Evolutionary conservation across 192 early-diverging fungal species (phyloP), one percentile per base, ranked within the genome.

Genomic region (Paraglomus occultum): DNA sequence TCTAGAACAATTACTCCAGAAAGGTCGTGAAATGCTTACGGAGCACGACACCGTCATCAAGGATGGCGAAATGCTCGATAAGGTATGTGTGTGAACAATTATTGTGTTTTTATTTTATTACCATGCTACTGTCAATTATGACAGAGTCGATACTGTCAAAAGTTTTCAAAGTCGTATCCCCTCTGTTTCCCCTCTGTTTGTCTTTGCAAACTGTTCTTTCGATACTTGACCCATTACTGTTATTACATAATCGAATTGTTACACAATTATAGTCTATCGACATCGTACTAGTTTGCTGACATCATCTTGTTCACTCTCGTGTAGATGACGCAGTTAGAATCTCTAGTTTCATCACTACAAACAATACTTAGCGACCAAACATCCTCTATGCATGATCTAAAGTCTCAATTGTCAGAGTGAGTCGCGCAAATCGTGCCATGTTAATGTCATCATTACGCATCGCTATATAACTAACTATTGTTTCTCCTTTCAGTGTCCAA

Each of bases 301-400:
- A 31, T 31, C 31, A 31, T 31, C 31, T 31, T 31, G 31, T 17
- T 18, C 18, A 3, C 15, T 47, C 15, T 42, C 23, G n/a, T 49
- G 17, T 72, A 80, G 78, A 48, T 80, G 66, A 72, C 66, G 18
- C 78, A 76, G 23, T 67, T 80, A 12, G 74, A 76, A 61, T 46
- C 70, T 7, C 57, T 80, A 4, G 67, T 76, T 61, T 68, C 70
- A 6, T 79, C 78, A 39, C 46, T 80, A 14, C 74, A 80, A 38
- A 50, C 54, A 0, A 72, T 80, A 23, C 60, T 80, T 52, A 74
- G 51, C 40, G 75, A 80, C 52, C 78, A 80, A 60, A 70, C 70
- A 0, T 76, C 74, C 71, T 70, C 71, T 20, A 69, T 73, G 62
- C 67, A 71, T 48, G 78, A 76, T 69, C 55, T 80, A 4, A 71